These are phyloP conservation scores for Spathaspora sp. DNA, from an alignment of 1,139 yeast species.

Conservation along the genomic window DNA sequence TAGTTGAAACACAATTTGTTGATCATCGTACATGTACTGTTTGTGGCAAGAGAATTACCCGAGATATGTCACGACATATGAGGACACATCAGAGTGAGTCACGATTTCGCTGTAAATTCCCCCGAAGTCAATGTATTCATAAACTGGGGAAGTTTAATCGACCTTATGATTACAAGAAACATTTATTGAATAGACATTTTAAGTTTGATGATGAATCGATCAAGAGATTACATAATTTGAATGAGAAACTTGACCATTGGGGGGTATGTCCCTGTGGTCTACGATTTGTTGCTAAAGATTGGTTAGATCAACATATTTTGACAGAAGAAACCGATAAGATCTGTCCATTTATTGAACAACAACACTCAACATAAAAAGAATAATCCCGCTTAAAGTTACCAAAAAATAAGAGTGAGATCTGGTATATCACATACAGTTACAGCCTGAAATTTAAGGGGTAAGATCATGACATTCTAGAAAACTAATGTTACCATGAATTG, in stretches of 20 bases:
- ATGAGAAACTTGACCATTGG: conserved; percentile 49
- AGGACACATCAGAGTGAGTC: conserved; percentile 61
- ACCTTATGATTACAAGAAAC: conserved; percentile 70
- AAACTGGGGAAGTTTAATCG: conserved; percentile 65
- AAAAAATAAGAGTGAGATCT: background rate
- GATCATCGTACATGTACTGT: conserved; percentile 43
- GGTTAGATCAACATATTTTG: conserved; percentile 59
- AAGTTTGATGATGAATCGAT: conserved; percentile 51
- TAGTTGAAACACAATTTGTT: conserved; percentile 34
- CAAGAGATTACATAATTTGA: conserved; percentile 50
- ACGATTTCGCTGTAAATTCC: conserved; percentile 60
- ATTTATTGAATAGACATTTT: conserved; percentile 62
- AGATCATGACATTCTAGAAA: background rate
- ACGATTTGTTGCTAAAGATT: conserved; percentile 48
- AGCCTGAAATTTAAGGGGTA: background rate
- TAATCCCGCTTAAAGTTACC: conserved; percentile 1
- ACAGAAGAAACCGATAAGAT: conserved; percentile 25
- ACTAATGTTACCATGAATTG: background rate
- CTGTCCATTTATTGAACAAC: conserved; percentile 28
- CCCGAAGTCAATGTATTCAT: conserved; percentile 51
- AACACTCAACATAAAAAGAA: background rate
- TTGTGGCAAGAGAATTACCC: conserved; percentile 57
- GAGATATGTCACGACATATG: conserved; percentile 67
- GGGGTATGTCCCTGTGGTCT: conserved; percentile 64
- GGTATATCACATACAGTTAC: background rate